phyloP scores from a whole-genome alignment of 106 monocot species.

The Acorus calamus region DNA sequence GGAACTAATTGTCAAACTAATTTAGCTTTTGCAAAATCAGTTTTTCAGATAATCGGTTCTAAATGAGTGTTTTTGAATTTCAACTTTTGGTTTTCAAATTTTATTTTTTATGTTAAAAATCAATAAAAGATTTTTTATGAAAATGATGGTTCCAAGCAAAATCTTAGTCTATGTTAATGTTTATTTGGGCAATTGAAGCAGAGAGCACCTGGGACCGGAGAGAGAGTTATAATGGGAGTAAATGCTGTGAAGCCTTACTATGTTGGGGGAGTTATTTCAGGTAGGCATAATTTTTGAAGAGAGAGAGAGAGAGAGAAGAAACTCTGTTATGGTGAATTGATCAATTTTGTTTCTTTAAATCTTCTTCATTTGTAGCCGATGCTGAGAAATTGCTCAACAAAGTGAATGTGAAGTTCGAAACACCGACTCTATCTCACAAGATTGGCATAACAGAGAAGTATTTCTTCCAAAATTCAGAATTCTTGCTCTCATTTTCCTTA shows the following conservation, averaged over 20 bases:
- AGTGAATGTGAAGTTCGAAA: slow-evolving; percentile 15
- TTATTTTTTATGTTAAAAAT: neutral
- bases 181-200: neutral
- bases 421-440: slow-evolving; percentile 10
- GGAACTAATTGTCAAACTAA: too few relatives aligned
- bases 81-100: too few relatives aligned
- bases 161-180: too few relatives aligned
- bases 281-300: neutral
- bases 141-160: too few relatives aligned
- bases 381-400: slow-evolving; percentile 14
- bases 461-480: too few relatives aligned
- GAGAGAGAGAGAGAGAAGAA: neutral
- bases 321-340: neutral
- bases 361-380: slow-evolving; percentile 14
- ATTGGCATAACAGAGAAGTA: slow-evolving; percentile 19
- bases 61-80: too few relatives aligned
- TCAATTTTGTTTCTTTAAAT: neutral
- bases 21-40: too few relatives aligned
- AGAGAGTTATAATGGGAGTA: slow-evolving; percentile 11
- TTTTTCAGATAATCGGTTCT: too few relatives aligned
- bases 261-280: slow-evolving; percentile 19
- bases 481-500: too few relatives aligned
- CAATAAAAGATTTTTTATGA: too few relatives aligned
- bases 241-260: slow-evolving; percentile 4
- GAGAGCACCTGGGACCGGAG: slow-evolving; percentile 15